Base-by-base conservation (phyloP, 2,329 filamentous ascomycete genomes). In the Xylariales sp. region DNA sequence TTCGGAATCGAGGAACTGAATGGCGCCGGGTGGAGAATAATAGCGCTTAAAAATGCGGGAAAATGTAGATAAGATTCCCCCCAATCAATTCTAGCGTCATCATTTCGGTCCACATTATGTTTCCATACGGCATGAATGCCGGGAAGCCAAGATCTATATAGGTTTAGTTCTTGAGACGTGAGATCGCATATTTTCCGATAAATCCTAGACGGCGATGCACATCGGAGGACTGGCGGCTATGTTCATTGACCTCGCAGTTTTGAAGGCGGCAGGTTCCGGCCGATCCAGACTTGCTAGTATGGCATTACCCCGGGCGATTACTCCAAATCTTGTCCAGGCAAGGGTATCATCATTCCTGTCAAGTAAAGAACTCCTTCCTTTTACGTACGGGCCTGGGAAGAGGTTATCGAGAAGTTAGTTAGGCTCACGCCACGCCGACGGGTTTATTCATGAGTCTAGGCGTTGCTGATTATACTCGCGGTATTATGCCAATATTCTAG, bases 261-360 rank as follows among this genome's bases (percentile, higher is more conserved):
- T 45, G 3, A 0, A 28, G n/a, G 45, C 54, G 62, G 62, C 54
- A 64, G 54, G 62, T 30, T 1, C 62, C 62, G 62, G 54, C 46
- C 62, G 54, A 52, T n/a, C 34, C 1, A 36, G 36, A 58, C 36
- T 52, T 36, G 18, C 12, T 28, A n/a, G 16, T 16, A 16, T 46
- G 23, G 8, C 23, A 23, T 23, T 14, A n/a, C 10, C 14, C 30
- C 54, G 54, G 46, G 23, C 23, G n/a, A 9, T 8, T 23, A 28
- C 54, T 45, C 62, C 62, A 48, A 58, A 50, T 5, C 23, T 52
- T 16, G 3, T 10, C 16, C 8, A 53, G 50, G 50, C 30, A 36
- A 36, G 32, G 16, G 32, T 53, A 36, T 0, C 9, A 32, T n/a
- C 7, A 14, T 34, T 52, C 9, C n/a, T 18, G 30, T 34, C 30